Evolutionary conservation across 306 rosid species (phyloP), one percentile per base, ranked within the genome.

Genomic region (Trifolium repens): DNA sequence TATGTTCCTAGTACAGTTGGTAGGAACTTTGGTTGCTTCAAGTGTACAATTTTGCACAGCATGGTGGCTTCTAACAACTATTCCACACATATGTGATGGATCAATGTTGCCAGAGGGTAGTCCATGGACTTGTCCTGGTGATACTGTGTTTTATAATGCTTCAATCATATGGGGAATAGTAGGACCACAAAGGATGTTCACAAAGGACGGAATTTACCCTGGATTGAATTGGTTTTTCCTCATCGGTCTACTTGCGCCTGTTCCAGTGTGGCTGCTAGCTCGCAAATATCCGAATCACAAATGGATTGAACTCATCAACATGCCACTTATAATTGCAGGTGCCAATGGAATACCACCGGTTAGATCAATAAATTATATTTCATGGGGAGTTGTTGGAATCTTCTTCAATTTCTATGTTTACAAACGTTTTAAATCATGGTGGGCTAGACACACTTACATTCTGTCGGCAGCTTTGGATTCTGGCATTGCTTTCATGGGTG

Each of bases 81-180:
- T 90, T 2, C 80, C 57, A 1, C 0, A 93, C 85, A 89, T 93
- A 0, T 93, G 94, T 43, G 68, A 90, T 47, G 8, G 17, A n/a
- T 0, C n/a, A 0, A 4, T 37, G 13, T 69, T 90, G 42, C 87
- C 92, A 1, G 73, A 26, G 7, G 91, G 89, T 5, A 93, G 96
- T 75, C 92, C 96, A 40, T 93, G 96, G 94, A 90, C 91, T 32
- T 90, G 96, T 73, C 94, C 98, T 0, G 83, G 87, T 0, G 90
- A 84, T 10, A 86, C 82, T 16, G 94, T 93, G 17, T 86, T 90
- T 49, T 93, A 85, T 68, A 86, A 84, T 49, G 98, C 98, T 32
- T 92, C 98, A 5, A 85, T 92, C 67, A 90, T 90, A 57, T 92
- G 98, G 96, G 96, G 98, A 22, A 27, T 90, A 0, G 80, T 90